Conservation (phyloP, 192 early-diverging fungal genomes). For the Backusella australiensis region DNA sequence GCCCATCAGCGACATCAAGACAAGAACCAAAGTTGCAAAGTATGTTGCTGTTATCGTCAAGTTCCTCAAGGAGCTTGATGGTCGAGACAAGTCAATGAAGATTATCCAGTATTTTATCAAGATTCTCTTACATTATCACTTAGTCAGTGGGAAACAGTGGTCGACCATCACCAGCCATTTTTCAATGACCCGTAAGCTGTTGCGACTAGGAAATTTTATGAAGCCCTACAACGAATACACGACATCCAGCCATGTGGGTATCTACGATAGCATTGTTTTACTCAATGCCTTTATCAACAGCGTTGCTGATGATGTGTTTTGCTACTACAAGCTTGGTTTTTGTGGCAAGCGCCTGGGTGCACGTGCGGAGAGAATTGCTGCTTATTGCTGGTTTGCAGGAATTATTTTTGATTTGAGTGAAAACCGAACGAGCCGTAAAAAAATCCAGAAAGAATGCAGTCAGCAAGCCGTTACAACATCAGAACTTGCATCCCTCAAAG, state of each 20-base stretch:
- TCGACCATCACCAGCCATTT: conserved; percentile 63
- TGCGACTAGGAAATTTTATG: conserved; percentile 69
- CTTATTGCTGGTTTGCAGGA: conserved; percentile 66
- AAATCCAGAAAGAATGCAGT: conserved; percentile 20
- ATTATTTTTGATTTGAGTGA: conserved; percentile 69
- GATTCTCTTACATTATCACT: conserved; percentile 54
- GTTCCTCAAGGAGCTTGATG: conserved; percentile 69
- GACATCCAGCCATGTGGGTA: background rate
- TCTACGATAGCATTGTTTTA: conserved; percentile 1
- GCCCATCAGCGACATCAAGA: background rate
- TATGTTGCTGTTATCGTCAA: conserved; percentile 48
- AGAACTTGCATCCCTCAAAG: conserved; percentile 9
- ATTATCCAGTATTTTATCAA: conserved; percentile 76
- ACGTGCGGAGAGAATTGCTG: conserved; percentile 57
- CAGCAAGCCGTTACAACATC: conserved; percentile 3
- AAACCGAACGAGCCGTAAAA: conserved; percentile 33
- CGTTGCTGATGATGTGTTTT: conserved; percentile 73
- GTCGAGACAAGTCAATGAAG: conserved; percentile 84
- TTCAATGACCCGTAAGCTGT: conserved; percentile 70
- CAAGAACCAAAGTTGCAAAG: background rate
- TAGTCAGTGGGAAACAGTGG: conserved; percentile 33
- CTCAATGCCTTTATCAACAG: conserved; percentile 50
- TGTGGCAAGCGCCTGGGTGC: conserved; percentile 49
- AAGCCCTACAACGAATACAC: conserved; percentile 59
- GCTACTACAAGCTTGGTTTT: conserved; percentile 67